Conservation (phyloP, 148 eudicot genomes). For the Vaccinium corymbosum region DNA sequence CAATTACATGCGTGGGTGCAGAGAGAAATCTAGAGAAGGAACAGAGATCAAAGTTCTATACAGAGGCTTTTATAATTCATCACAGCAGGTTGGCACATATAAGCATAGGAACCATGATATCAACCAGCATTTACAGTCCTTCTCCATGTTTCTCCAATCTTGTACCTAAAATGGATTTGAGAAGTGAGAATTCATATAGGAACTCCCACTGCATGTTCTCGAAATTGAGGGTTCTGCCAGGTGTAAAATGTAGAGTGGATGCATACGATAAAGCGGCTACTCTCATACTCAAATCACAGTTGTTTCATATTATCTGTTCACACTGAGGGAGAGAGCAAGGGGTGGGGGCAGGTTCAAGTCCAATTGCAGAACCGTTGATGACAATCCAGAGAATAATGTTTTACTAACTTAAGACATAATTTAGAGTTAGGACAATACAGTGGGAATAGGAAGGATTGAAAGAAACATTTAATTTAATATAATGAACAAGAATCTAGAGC, state of each 20-base stretch:
- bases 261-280: background rate
- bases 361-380: background rate
- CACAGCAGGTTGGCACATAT: background rate
- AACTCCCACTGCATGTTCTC: background rate
- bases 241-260: background rate
- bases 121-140: background rate
- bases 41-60: background rate
- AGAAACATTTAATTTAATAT: background rate
- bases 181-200: background rate
- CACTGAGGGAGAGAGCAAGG: background rate
- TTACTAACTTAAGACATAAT: background rate
- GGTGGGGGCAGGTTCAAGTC: no score
- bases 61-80: background rate
- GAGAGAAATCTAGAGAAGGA: background rate
- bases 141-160: background rate
- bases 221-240: background rate
- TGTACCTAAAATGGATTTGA: background rate
- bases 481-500: background rate
- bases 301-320: background rate
- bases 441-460: background rate
- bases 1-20: background rate
- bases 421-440: background rate
- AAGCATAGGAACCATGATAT: background rate
- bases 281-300: background rate
- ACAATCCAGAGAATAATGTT: background rate